Evolutionary conservation across 2,329 filamentous ascomycete species (phyloP).

Genomic region (Trichoderma lentiforme): DNA sequence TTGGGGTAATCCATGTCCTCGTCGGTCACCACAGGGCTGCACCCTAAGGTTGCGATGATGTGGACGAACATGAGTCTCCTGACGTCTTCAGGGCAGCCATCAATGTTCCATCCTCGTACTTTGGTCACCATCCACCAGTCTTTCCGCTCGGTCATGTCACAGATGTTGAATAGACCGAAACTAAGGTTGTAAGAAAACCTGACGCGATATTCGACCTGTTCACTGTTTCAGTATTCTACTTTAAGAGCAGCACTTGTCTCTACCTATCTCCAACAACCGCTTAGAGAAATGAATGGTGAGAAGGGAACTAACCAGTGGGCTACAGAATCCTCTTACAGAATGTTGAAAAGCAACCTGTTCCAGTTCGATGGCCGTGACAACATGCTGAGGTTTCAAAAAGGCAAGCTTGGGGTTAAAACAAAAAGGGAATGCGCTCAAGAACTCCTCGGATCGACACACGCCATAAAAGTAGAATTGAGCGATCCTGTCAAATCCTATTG

Average conservation of each 20-base stretch:
- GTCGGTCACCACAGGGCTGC: constrained; percentile 63
- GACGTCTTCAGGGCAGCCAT: constrained; percentile 40
- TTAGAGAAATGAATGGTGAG: background rate
- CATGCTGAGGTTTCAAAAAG: constrained; percentile 63
- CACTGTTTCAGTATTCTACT: background rate
- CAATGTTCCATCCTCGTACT: constrained; percentile 51
- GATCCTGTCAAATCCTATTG: background rate
- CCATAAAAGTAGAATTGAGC: background rate
- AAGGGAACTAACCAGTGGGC: constrained; percentile 48
- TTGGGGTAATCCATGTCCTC: constrained; percentile 70
- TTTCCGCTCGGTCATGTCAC: constrained; percentile 44
- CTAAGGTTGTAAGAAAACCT: constrained; percentile 57
- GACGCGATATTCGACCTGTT: constrained; percentile 32
- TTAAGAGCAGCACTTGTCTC: background rate
- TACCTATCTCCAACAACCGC: background rate
- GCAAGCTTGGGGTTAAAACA: constrained; percentile 62
- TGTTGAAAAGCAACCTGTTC: constrained; percentile 54
- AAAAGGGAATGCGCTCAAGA: constrained; percentile 50
- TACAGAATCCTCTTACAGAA: constrained; percentile 47
- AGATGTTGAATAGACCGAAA: constrained; percentile 74
- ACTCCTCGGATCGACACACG: constrained; percentile 3
- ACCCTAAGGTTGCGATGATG: constrained; percentile 70
- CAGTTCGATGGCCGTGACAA: constrained; percentile 56
- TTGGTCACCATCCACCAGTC: constrained; percentile 51
- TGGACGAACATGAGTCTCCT: constrained; percentile 68